phyloP scores from a whole-genome alignment of 192 early-diverging fungal genomes.

The Helicostylum pulchrum region DNA sequence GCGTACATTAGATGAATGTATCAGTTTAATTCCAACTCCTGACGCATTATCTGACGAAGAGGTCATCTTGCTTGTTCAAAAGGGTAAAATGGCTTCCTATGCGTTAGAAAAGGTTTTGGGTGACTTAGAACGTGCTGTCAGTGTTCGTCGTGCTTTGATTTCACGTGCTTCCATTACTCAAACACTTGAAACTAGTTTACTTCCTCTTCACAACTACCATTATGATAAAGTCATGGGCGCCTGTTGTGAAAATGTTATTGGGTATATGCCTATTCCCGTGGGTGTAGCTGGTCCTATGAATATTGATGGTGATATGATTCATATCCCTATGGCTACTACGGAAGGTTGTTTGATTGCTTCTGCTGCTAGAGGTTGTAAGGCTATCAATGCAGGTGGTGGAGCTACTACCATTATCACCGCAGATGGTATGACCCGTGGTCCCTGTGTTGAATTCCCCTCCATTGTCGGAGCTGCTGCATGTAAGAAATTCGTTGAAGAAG shows the following conservation, averaged over 20 bases:
- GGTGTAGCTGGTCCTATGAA: slow-evolving; percentile 87
- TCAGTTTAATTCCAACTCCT: slow-evolving; percentile 40
- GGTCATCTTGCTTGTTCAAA: slow-evolving; percentile 63
- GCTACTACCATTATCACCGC: slow-evolving; percentile 75
- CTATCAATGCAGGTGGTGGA: slow-evolving; percentile 84
- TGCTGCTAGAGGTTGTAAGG: slow-evolving; percentile 91
- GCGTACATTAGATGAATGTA: slow-evolving; percentile 44
- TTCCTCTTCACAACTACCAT: slow-evolving; percentile 85
- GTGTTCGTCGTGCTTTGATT: slow-evolving; percentile 77
- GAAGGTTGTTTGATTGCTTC: slow-evolving; percentile 92
- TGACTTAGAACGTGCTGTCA: slow-evolving; percentile 81
- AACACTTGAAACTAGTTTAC: slow-evolving; percentile 58
- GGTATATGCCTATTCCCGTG: slow-evolving; percentile 87
- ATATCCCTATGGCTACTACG: slow-evolving; percentile 95
- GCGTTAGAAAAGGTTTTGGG: slow-evolving; percentile 81
- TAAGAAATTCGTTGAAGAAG: slow-evolving; percentile 70
- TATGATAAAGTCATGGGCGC: slow-evolving; percentile 85
- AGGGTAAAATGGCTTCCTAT: slow-evolving; percentile 75
- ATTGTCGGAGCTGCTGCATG: slow-evolving; percentile 59
- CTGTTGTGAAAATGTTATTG: slow-evolving; percentile 96
- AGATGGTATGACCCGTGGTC: slow-evolving; percentile 93
- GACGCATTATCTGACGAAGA: slow-evolving; percentile 69
- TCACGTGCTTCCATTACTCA: slow-evolving; percentile 64
- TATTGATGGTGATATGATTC: slow-evolving; percentile 76
- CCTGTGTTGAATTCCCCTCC: slow-evolving; percentile 85